Evolutionary conservation across 2,329 filamentous ascomycete species (phyloP), one percentile per base, ranked within the genome.

Genomic region (Stenocarpella maydis): DNA sequence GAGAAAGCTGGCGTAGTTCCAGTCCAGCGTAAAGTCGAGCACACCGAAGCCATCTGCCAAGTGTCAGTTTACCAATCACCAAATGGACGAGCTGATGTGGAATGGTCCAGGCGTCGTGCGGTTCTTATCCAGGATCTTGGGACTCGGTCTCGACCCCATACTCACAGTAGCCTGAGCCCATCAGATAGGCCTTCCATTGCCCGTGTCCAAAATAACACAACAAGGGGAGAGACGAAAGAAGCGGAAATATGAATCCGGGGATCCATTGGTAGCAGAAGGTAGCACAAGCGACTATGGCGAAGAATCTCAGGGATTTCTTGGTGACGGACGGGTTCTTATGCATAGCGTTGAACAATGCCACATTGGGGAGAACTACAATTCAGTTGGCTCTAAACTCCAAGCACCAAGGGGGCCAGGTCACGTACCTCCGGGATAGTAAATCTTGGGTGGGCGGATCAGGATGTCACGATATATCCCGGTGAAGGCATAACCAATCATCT

Each of bases 231-330:
- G 72, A 76, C 1, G 71, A 69, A 37, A 76, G 72, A 3, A 76
- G 43, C 14, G 75, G 77, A 52, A 78, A 78, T 4, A 80, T 74
- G 17, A 78, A 69, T 17, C 74, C 72, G 2, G 78, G 78, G 19
- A 80, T 72, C 73, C 75, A 79, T 63, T 79, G 74, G 63, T 74
- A 80, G 43, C 73, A 49, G 53, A 79, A 80, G 9, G 76, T 74
- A 5, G 65, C 61, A 12, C 58, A 24, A 19, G 74, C 73, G 12
- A 77, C 74, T 66, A 72, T 72, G 24, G 67, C 55, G 53, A 77
- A 78, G 72, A 77, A 78, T 45, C 58, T 72, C 49, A 77, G 72
- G 4, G 75, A 76, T 37, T 75, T 75, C 60, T 72, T 75, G 5
- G 75, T 77, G 7, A 75, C 74, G 0, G 74, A 69, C 0, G 76